phyloP scores from a whole-genome alignment of 345 rosid species.

The Isatis tinctoria region DNA sequence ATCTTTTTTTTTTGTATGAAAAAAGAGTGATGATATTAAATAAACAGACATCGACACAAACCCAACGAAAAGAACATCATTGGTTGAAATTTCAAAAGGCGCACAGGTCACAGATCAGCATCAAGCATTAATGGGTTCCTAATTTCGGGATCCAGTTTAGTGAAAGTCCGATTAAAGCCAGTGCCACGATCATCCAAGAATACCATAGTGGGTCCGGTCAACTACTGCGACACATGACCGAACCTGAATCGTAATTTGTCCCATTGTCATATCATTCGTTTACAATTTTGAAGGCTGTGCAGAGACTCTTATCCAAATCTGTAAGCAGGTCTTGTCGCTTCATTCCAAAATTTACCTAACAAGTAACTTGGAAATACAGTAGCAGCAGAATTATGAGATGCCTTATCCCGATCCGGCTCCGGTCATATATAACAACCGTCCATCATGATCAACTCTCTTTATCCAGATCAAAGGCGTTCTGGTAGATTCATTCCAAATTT shows the following conservation, averaged over 20 bases:
- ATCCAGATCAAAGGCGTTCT: too few species aligned
- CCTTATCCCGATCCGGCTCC: neutral
- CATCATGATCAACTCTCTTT: neutral
- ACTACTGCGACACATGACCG: constrained; percentile 20
- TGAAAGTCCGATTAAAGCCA: neutral
- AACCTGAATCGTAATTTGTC: constrained; percentile 20
- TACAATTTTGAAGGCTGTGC: neutral
- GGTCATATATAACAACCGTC: neutral
- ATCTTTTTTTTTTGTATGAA: too few species aligned
- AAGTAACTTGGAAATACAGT: neutral
- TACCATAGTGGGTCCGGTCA: constrained; percentile 18
- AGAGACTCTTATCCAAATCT: constrained; percentile 1
- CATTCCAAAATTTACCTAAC: neutral
- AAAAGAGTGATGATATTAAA: too few species aligned
- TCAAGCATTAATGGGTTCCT: neutral
- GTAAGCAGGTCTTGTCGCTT: neutral
- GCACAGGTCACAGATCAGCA: neutral
- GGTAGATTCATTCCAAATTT: too few species aligned
- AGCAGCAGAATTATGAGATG: neutral
- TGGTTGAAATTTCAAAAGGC: neutral
- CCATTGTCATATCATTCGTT: neutral
- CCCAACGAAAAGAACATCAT: neutral
- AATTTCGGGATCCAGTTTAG: neutral
- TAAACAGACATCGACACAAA: neutral
- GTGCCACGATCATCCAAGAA: constrained; percentile 8